Evolutionary conservation across 345 rosid species (phyloP).

Genomic region (Citrus sinensis): DNA sequence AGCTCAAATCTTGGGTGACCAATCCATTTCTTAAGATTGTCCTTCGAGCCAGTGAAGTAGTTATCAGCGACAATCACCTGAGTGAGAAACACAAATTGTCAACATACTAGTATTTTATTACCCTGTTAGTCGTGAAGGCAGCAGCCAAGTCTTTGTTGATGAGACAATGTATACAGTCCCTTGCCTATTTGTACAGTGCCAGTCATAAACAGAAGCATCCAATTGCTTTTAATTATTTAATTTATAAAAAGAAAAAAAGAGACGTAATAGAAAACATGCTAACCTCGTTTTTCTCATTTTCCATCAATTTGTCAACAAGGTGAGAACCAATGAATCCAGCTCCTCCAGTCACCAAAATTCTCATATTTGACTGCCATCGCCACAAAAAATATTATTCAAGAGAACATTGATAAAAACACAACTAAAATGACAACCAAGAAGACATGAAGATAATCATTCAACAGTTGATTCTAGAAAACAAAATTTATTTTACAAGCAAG

Average conservation of each 20-base stretch:
- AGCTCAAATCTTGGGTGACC: slow-evolving; percentile 98
- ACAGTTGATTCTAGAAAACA: not conserved
- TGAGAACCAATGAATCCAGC: slow-evolving; percentile 98
- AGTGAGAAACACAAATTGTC: not conserved
- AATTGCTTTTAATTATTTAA: not conserved
- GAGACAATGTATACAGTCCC: not conserved
- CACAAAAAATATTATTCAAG: slow-evolving; percentile 5
- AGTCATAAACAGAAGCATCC: not conserved
- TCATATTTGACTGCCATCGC: slow-evolving; percentile 75
- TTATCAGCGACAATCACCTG: slow-evolving; percentile 94
- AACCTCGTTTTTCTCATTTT: slow-evolving; percentile 94
- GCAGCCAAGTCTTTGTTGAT: not conserved
- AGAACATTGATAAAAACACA: not conserved
- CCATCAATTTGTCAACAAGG: slow-evolving; percentile 87
- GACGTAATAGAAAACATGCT: not conserved
- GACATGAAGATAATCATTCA: not conserved
- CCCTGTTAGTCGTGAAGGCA: not conserved
- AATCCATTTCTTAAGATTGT: slow-evolving; percentile 82
- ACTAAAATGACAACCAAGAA: not conserved
- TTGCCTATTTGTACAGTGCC: not conserved
- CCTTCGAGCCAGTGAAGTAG: slow-evolving; percentile 90
- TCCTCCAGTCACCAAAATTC: slow-evolving; percentile 94
- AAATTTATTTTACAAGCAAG: not conserved
- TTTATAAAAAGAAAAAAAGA: not conserved
- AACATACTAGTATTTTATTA: not conserved